phyloP scores from a whole-genome alignment of 768 basidiomycete genomes.

The Postia placenta region DNA sequence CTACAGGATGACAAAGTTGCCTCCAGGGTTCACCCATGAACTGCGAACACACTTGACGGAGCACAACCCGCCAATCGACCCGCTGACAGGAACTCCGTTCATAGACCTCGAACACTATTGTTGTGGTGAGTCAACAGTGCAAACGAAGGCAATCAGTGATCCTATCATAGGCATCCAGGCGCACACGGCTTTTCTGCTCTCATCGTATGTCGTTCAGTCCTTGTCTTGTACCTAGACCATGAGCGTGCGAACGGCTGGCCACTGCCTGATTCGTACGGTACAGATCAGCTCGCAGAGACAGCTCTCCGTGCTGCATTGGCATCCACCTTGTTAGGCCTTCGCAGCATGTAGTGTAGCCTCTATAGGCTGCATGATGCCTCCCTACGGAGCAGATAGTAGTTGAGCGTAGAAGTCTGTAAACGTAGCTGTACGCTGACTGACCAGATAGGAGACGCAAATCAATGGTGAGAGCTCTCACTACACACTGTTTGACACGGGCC shows the following conservation, averaged over 20 bases:
- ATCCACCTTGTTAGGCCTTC: too few relatives aligned
- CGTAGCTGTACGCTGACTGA: too few relatives aligned
- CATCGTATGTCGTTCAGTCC: slow-evolving; percentile 42
- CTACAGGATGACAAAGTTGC: slow-evolving; percentile 70
- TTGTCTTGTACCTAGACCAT: background rate
- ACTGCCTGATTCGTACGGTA: too few relatives aligned
- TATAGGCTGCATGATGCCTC: too few relatives aligned
- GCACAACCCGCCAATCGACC: slow-evolving; percentile 36
- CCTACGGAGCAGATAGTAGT: too few relatives aligned
- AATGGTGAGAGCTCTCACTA: slow-evolving; percentile 37
- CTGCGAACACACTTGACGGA: slow-evolving; percentile 54
- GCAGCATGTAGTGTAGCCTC: too few relatives aligned
- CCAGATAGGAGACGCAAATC: slow-evolving; percentile 57
- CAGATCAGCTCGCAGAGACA: too few relatives aligned
- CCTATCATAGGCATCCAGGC: slow-evolving; percentile 32
- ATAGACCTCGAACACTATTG: slow-evolving; percentile 70
- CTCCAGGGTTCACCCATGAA: slow-evolving; percentile 74
- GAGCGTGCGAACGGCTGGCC: too few relatives aligned
- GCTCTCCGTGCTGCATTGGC: too few relatives aligned
- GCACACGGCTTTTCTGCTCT: slow-evolving; percentile 84
- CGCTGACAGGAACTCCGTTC: slow-evolving; percentile 50
- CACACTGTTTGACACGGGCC: slow-evolving; percentile 83
- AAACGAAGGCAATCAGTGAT: background rate
- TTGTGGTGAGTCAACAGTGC: slow-evolving; percentile 44
- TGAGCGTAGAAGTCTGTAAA: too few relatives aligned